Base-by-base conservation (phyloP, 208 protist genomes). In the Acanthamoeba triangularis region DNA sequence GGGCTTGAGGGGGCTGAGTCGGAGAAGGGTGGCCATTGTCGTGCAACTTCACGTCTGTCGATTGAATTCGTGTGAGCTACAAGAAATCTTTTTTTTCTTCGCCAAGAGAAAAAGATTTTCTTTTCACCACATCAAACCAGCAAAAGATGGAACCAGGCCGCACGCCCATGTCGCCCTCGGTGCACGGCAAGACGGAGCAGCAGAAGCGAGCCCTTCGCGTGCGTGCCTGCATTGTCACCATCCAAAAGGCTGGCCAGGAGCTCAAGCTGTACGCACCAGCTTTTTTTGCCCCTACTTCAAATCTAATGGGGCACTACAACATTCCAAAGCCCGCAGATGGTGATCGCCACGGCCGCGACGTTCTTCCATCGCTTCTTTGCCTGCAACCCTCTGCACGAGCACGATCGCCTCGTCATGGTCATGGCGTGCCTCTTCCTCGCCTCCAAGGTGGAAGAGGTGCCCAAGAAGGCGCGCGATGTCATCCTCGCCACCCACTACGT, bases 291-390 rank as follows among this genome's bases (percentile, higher is more conserved):
- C 52, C 23, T 52, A 52, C 16, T 84, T 78, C 14, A 23, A 52
- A 59, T 59, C 20, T 59, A 47, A 14, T 74, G 67, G 8, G 7
- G 13, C 35, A 35, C 10, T 16, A 78, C 20, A 20, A 78, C 33
- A n/a, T 74, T 14, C 13, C 65, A 74, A 74, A 96, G 93, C 33
- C 96, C 98, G 44, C 97, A 98, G 96, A 47, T 98, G 28, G 97
- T 96, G 44, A 98, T 98, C 16, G 97, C 98, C 49, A 98, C 98
- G 1, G 97, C 95, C 18, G 95, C 97, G 3, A 97, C 98, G 35
- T 98, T 98, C 94, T 98, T 98, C 88, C 98, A 98, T 49, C 96
- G 98, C 76, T 98, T 98, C 67, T 98, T 96, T 92, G 95, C 97
- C 10, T 72, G 84, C 47, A 87, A 98, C 87, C 96, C 97, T 25